Conservation (phyloP, 1,139 yeast genomes). For the Yarrowia galli region DNA sequence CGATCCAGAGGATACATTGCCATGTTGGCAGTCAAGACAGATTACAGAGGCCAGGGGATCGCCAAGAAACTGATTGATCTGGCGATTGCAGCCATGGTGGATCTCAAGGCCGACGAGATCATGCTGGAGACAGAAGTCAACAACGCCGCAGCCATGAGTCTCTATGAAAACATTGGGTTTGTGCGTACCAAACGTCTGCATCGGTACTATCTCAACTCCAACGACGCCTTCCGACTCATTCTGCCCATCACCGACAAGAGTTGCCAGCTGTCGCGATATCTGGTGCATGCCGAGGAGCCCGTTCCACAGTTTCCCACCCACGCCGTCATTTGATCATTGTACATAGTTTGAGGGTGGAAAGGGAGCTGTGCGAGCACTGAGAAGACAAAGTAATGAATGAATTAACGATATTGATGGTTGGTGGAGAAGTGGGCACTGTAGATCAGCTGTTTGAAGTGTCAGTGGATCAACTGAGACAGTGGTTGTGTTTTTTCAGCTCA, state of each 20-base stretch:
- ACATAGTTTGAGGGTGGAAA: not conserved
- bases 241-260: slow-evolving; percentile 66
- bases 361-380: too few species aligned
- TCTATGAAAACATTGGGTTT: slow-evolving; percentile 90
- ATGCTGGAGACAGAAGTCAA: slow-evolving; percentile 90
- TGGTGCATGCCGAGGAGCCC: slow-evolving; percentile 35
- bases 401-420: too few species aligned
- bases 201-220: slow-evolving; percentile 87
- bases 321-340: slow-evolving; percentile 1
- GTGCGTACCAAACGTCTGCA: slow-evolving; percentile 79
- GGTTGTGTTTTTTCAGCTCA: too few species aligned
- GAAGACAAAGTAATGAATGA: not conserved
- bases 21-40: slow-evolving; percentile 84
- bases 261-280: slow-evolving; percentile 53
- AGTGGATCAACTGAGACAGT: too few species aligned
- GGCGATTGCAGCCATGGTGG: slow-evolving; percentile 71
- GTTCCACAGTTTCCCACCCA: slow-evolving; percentile 8
- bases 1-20: slow-evolving; percentile 90
- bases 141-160: slow-evolving; percentile 73
- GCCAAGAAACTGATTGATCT: slow-evolving; percentile 73
- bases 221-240: slow-evolving; percentile 87
- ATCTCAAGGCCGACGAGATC: slow-evolving; percentile 77
- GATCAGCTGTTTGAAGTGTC: too few species aligned
- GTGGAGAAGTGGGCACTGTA: too few species aligned
- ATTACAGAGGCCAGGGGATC: slow-evolving; percentile 77